Conservation (phyloP, 306 rosid genomes). For the Malus sylvestris region DNA sequence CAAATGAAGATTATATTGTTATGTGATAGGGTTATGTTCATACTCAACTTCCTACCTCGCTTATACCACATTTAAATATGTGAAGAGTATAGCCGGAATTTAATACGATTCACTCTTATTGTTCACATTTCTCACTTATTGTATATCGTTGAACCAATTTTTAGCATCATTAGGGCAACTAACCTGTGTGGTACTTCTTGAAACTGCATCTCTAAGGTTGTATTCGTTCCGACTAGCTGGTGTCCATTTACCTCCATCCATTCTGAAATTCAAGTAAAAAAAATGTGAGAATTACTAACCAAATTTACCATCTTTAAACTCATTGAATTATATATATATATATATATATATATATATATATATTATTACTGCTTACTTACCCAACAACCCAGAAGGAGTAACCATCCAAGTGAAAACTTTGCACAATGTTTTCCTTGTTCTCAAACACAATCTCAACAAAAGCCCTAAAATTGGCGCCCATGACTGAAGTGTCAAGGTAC, state of each 20-base stretch:
- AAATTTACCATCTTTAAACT: neutral
- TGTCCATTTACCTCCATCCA: slow-evolving; percentile 84
- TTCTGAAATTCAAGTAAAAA: slow-evolving; percentile 36
- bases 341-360: too few relatives aligned
- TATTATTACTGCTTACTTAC: slow-evolving; percentile 29
- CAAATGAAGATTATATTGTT: neutral
- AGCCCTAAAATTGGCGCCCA: slow-evolving; percentile 79
- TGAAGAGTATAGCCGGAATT: too few relatives aligned
- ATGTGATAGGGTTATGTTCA: neutral
- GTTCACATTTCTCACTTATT: too few relatives aligned
- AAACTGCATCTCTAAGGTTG: slow-evolving; percentile 77
- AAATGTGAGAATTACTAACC: neutral
- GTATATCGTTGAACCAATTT: neutral
- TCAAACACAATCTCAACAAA: slow-evolving; percentile 79
- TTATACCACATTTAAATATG: too few relatives aligned
- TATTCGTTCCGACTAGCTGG: slow-evolving; percentile 59
- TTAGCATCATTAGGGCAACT: neutral
- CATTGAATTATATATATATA: neutral
- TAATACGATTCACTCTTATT: too few relatives aligned
- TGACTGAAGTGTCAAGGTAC: slow-evolving; percentile 75
- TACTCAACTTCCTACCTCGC: neutral
- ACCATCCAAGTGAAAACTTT: slow-evolving; percentile 85
- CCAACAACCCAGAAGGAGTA: slow-evolving; percentile 94
- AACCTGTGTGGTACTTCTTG: slow-evolving; percentile 80
- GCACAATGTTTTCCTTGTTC: slow-evolving; percentile 61